phyloP scores from a whole-genome alignment of 805 yeast species.

The Metschnikowia baotianmanensis region DNA sequence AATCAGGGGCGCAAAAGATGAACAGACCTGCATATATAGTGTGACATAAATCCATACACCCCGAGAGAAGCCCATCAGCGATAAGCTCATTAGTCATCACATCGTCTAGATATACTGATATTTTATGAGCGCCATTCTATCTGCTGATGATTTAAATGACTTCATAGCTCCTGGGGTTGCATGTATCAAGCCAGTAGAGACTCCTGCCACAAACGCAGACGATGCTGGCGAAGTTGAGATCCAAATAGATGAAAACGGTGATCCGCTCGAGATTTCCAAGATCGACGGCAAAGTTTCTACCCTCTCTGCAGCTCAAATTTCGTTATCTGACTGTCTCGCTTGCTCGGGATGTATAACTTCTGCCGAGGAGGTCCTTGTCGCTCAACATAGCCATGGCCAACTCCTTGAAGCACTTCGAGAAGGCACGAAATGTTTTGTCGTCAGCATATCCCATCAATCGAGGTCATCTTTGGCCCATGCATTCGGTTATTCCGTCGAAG shows the following conservation, averaged over 20 bases:
- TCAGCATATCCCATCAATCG: slow-evolving; percentile 82
- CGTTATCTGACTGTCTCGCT: slow-evolving; percentile 90
- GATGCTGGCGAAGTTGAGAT: slow-evolving; percentile 40
- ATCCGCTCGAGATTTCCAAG: slow-evolving; percentile 65
- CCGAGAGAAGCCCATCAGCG: slow-evolving; percentile 1
- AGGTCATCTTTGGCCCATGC: slow-evolving; percentile 80
- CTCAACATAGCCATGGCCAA: slow-evolving; percentile 85
- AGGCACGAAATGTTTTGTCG: slow-evolving; percentile 47
- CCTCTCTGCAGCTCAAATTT: slow-evolving; percentile 79
- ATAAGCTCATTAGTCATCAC: slow-evolving; percentile 1
- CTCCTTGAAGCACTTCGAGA: slow-evolving; percentile 57
- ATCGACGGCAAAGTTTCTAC: slow-evolving; percentile 51
- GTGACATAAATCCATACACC: slow-evolving; percentile 9
- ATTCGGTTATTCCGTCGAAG: slow-evolving; percentile 47
- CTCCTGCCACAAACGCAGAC: slow-evolving; percentile 25
- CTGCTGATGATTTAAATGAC: slow-evolving; percentile 90
- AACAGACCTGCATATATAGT: not conserved
- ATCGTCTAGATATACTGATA: not conserved
- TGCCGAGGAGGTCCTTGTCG: slow-evolving; percentile 91
- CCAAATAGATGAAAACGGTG: slow-evolving; percentile 56
- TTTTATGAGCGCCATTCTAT: slow-evolving; percentile 79
- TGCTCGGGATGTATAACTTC: slow-evolving; percentile 97
- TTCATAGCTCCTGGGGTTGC: slow-evolving; percentile 94
- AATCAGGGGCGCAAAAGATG: no score
- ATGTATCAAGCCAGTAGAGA: slow-evolving; percentile 82